Base-by-base conservation (phyloP, 257 asterid genomes). In the Nemophila menziesii region DNA sequence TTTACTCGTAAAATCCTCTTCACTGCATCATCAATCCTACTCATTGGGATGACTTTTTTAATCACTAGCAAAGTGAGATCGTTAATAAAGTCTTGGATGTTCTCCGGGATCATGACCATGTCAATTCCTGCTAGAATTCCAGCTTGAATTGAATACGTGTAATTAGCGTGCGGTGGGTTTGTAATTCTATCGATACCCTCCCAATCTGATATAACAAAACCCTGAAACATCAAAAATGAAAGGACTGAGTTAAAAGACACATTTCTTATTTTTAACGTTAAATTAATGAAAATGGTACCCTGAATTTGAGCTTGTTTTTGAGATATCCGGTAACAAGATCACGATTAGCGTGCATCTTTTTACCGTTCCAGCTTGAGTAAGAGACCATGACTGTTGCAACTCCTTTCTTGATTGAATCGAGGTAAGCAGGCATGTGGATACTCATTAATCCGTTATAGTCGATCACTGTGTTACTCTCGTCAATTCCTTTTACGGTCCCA, bases 131-230 rank as follows among this genome's bases (percentile, higher is more conserved):
- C 90, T 21, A 56, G 71, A 46, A 82, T 55, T 61, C 92, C 92
- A 4, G 90, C 90, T 50, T 69, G 64, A 63, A 86, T 81, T n/a
- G 96, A 86, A 39, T 76, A 79, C n/a, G 90, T 26, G 51, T 86
- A 86, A 65, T 86, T 82, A 14, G 55, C 8, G 44, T 66, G 94
- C n/a, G 92, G 90, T 8, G 94, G 94, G 29, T 22, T 26, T 0
- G 96, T 82, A 27, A 86, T 82, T 55, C 65, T 77, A 56, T 86
- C 96, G 20, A 86, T 64, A 1, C 94, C 96, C 48, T 69, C 66
- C 93, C 92, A 81, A 63, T 86, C 96, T 18, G 93, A 78, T 54
- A 81, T 75, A 22, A 81, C 93, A 43, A 86, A 81, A 11, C 96
- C 96, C 95, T 85, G 78, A 34, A 75, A 60, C 17, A 5, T 8